phyloP scores from a whole-genome alignment of 305 asterid genomes.

The Salvia sclarea region DNA sequence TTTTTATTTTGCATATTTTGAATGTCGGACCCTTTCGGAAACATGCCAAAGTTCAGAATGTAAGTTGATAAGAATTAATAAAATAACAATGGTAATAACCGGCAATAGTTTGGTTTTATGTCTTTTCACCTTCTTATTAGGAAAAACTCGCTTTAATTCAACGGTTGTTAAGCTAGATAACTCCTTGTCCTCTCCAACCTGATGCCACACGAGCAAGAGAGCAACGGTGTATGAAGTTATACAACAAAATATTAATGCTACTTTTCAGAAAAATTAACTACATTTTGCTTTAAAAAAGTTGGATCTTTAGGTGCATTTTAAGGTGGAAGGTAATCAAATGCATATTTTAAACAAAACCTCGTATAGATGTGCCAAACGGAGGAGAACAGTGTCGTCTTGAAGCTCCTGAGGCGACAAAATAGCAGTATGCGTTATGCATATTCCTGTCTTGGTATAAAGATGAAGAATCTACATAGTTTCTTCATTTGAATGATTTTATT shows the following conservation, averaged over 20 bases:
- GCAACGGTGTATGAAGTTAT: background rate
- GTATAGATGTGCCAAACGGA: slow-evolving; percentile 91
- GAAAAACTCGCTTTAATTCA: slow-evolving; percentile 70
- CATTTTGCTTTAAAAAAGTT: background rate
- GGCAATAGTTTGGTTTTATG: background rate
- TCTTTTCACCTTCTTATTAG: slow-evolving; percentile 58
- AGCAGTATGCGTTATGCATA: background rate
- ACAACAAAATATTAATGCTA: background rate
- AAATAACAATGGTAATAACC: background rate
- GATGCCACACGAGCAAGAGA: slow-evolving; percentile 17
- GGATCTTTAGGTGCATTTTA: background rate
- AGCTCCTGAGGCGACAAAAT: slow-evolving; percentile 67
- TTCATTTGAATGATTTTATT: slow-evolving; percentile 10
- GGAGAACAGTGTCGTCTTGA: slow-evolving; percentile 62
- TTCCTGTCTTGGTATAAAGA: background rate
- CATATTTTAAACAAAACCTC: slow-evolving; percentile 60
- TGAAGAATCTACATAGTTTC: slow-evolving; percentile 17
- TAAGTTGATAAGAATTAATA: background rate
- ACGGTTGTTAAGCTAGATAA: slow-evolving; percentile 66
- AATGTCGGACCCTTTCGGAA: too few species aligned
- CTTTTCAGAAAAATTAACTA: background rate
- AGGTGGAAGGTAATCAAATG: background rate
- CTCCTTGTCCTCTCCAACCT: slow-evolving; percentile 96
- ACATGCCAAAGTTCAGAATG: too few species aligned
- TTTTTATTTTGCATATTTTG: too few species aligned